Evolutionary conservation across 1,284 basidiomycete species (phyloP), one percentile per base, ranked within the genome.

Genomic region (Apiotrichum akiyoshidainum): DNA sequence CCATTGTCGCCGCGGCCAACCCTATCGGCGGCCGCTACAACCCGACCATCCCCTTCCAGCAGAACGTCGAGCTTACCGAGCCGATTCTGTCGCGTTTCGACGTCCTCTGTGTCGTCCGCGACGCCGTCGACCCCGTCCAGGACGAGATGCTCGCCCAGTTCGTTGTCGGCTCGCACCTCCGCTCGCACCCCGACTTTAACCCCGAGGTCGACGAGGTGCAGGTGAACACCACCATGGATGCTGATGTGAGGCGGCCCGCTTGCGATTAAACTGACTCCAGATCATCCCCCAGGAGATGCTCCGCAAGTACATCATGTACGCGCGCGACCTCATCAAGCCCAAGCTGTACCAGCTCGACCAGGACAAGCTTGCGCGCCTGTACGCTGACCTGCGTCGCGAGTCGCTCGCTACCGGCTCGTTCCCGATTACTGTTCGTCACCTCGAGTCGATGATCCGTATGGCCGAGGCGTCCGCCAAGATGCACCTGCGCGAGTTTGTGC

Each of bases 401-500:
- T 97, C 93, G 3, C 82, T 95, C 65, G 92, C 92, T 16, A 99
- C 96, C 1, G 95, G 95, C 39, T 97, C 92, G 21, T 97, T 92
- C 80, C 95, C 95, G 5, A 97, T 99, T 75, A 99, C 96, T 5
- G 90, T 99, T 49, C 89, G 96, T 64, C 96, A 98, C 73, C 79
- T 99, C 61, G 96, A 99, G 80, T 94, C 91, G 74, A 98, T 97
- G 90, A 99, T 99, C 78, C 87, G 96, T 46, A 99, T 99, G 96
- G 86, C 92, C 1, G 95, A 99, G 77, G 94, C 96, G 16, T 92
- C 89, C 68, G 96, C 95, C 47, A 97, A 97, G 82, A 99, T 99
- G 95, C 88, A 94, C 59, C 81, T 99, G 63, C 84, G 96, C 52
- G 96, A 99, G 77, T 97, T 91, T 71, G 96, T 99, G 49, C 86